Base-by-base conservation (phyloP, 495 filamentous ascomycete species). In the Hyaloscypha bicolor region DNA sequence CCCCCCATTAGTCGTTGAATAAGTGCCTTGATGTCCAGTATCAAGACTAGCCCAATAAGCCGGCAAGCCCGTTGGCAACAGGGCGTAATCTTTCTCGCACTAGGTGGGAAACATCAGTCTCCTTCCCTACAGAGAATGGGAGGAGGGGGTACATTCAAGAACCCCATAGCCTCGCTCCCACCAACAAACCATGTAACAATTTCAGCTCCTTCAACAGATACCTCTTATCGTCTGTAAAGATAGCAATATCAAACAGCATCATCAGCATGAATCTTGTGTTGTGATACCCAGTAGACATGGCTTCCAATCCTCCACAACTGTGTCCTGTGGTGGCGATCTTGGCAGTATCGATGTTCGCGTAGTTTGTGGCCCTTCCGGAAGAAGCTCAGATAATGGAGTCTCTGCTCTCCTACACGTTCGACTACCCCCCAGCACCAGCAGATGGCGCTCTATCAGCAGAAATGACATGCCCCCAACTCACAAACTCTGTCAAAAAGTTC, bases 251-350 rank as follows among this genome's bases (percentile, higher is more conserved):
- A 25, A 67, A 67, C 30, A 67, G 8, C 29, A 67, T 37, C 9
- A 62, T 62, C 32, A 32, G 25, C 65, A 62, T 67, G 3, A 67
- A 57, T 45, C 59, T 67, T 11, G 4, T 16, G 48, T 67, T 57
- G 29, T 67, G 65, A 19, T 67, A 67, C 31, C 22, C 65, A 11
- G 37, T 30, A 2, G 42, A 39, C 59, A 67, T 33, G 2, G 65
- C 58, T 55, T 67, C 65, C 31, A 67, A 42, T 35, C 65, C 65
- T 21, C 59, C 65, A 56, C 65, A 67, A 45, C 42, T 62, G 62
- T 67, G 65, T n/a, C 65, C 65, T 3, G 65, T 45, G 39, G 9
- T 57, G 14, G 65, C 65, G 4, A 67, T 67, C 33, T 67, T 67
- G n/a, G 4, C 52, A 9, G 9, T 67, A 16, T 67, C 65, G 29